These are phyloP conservation scores for Eudorina sp. DNA, from an alignment of 139 green algal species.

Conservation along the genomic window DNA sequence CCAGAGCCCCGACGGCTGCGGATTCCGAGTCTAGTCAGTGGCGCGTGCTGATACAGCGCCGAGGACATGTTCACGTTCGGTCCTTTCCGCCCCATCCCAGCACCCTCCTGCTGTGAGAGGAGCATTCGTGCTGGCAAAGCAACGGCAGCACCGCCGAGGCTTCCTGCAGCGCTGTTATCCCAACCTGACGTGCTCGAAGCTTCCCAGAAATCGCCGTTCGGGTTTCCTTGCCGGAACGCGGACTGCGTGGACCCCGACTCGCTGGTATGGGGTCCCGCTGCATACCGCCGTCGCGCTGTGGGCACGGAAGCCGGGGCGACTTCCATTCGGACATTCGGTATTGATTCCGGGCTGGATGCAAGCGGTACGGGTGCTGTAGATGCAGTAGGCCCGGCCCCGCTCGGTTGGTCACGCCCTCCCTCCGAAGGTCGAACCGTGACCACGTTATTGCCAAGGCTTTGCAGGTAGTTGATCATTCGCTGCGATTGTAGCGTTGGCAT, in stretches of 20 bases:
- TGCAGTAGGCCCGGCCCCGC: too few species aligned
- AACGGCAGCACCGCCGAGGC: not conserved
- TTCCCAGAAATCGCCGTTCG: not conserved
- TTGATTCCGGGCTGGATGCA: not conserved
- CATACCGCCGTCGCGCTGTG: not conserved
- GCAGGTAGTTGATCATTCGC: conserved; percentile 30
- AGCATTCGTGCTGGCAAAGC: not conserved
- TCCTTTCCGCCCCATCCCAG: too few species aligned
- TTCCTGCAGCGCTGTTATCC: not conserved
- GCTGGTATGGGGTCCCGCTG: not conserved
- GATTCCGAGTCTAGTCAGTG: too few species aligned
- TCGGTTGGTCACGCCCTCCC: not conserved
- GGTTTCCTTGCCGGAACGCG: not conserved
- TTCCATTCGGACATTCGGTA: not conserved
- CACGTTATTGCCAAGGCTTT: not conserved
- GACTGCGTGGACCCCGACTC: conserved; percentile 3
- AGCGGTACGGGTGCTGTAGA: not conserved
- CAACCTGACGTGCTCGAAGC: conserved; percentile 6
- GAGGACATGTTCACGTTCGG: too few species aligned
- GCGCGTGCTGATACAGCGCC: too few species aligned
- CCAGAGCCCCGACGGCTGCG: too few species aligned
- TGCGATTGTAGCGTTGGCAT: too few species aligned
- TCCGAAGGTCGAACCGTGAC: not conserved
- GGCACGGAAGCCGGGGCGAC: not conserved
- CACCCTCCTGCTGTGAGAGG: too few species aligned